These are phyloP conservation scores for Boletus patriciae DNA, from an alignment of 768 basidiomycete genomes.

Conservation along the genomic window DNA sequence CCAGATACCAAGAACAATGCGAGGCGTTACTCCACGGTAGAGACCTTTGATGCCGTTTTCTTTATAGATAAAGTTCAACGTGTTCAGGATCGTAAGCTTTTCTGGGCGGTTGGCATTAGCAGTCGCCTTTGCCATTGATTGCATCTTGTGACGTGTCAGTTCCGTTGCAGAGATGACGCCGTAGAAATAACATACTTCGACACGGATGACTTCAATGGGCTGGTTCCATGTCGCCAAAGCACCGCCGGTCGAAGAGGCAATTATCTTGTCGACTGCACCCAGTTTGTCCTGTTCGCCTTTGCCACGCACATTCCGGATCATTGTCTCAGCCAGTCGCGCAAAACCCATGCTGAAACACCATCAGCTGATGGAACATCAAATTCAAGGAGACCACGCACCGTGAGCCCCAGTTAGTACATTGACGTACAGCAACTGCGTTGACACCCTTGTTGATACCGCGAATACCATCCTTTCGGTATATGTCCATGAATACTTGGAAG, in stretches of 20 bases:
- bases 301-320: conserved; percentile 75
- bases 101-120: conserved; percentile 76
- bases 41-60: conserved; percentile 96
- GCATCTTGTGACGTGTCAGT: conserved; percentile 66
- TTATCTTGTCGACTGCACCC: conserved; percentile 80
- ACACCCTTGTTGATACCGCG: conserved; percentile 99
- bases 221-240: conserved; percentile 99
- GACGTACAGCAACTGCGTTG: conserved; percentile 88
- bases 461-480: conserved; percentile 90
- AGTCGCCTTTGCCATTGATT: conserved; percentile 91
- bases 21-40: conserved; percentile 96
- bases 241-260: conserved; percentile 86
- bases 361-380: conserved; percentile 2
- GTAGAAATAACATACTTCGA: conserved; percentile 60
- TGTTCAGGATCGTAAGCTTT: conserved; percentile 90
- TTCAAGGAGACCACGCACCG: conserved; percentile 49
- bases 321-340: conserved; percentile 84
- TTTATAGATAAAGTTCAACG: conserved; percentile 90
- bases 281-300: conserved; percentile 75
- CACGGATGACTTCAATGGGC: conserved; percentile 95
- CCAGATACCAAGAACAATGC: conserved; percentile 95
- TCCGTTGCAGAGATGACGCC: background rate
- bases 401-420: conserved; percentile 93
- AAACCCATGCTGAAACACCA: conserved; percentile 79
- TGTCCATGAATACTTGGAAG: conserved; percentile 92